Evolutionary conservation across 2,329 filamentous ascomycete genomes (phyloP), one percentile per base, ranked within the genome.

Genomic region (Colletotrichum falcatum): DNA sequence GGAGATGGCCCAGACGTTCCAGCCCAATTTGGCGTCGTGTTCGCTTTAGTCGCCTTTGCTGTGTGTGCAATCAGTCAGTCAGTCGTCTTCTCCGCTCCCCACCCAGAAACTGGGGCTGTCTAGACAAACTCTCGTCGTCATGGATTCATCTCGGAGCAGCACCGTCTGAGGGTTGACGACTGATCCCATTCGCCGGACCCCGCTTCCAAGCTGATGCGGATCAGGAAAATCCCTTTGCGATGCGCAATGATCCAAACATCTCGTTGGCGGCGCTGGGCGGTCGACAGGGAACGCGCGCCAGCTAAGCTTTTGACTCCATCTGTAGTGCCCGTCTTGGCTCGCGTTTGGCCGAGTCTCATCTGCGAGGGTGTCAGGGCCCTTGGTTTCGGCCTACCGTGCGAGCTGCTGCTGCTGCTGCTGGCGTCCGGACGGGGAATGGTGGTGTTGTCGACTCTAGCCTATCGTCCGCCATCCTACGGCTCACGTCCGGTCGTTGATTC

Each of bases 331-430:
- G 61, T 26, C 61, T 56, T 56, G 51, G 51, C 61, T 35, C 16
- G 33, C 35, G 44, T 56, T 30, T 61, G 44, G 53, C 30, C 61
- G 23, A 55, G 62, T 66, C 59, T 61, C 59, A 61, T 26, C 33
- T 28, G 35, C 26, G 60, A 54, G 60, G 60, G 46, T 62, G 59
- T 54, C 61, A 12, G 23, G 9, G 44, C 59, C 28, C 30, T 59
- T 39, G 39, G 48, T 46, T 42, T 54, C 46, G 33, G 37, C 55
- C 51, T 44, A 42, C 33, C n/a, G 39, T 30, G 44, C 16, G 44
- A 46, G 44, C 30, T 46, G 30, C 37, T 48, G 37, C 30, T 53
- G n/a, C n/a, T n/a, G n/a, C n/a, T n/a, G n/a, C n/a, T n/a, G n/a
- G n/a, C n/a, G n/a, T 44, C 49, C 49, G 44, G 30, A 23, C 23